Base-by-base conservation (phyloP, 208 protist genomes). In the Porcisia hertigi region DNA sequence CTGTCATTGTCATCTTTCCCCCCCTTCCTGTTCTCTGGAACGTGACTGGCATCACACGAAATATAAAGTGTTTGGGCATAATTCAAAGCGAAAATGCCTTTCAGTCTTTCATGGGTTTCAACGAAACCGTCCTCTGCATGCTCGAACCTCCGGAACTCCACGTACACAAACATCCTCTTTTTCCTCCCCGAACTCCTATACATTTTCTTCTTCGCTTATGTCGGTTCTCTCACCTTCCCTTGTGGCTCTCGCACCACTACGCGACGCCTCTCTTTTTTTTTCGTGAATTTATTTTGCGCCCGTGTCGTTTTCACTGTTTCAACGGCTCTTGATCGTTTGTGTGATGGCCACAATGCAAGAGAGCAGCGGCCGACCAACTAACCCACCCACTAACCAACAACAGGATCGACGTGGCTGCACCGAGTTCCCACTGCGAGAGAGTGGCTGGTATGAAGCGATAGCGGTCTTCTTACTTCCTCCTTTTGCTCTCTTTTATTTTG, bases 401-500 rank as follows among this genome's bases (percentile, higher is more conserved):
- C n/a, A n/a, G 14, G 14, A 65, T 65, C 16, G 16, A 43, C 12
- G 36, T 45, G 8, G 59, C 59, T 39, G 34, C 59, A 5, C 59
- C 34, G 23, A n/a, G n/a, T n/a, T 36, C 43, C 16, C 59, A 41
- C 59, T 20, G 36, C 59, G 9, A 43, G 18, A 54, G 25, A n/a
- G 43, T 18, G 9, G 63, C 30, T 45, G 7, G 3, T 25, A 36
- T n/a, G n/a, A 47, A 53, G 9, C n/a, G 16, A 43, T 9, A 53
- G 20, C 43, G n/a, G 3, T 36, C 53, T 30, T 49, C 53, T n/a
- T n/a, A n/a, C 9, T 63, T 73, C 39, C 23, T 49, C 57, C 5
- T 64, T 47, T 43, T 57, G 3, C 43, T 67, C 34, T 55, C 11
- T 23, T 63, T 72, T 53, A 30, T 67, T 57, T 39, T 73, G n/a